Conservation (phyloP, 805 yeast species). For the Yamadazyma scolyti region DNA sequence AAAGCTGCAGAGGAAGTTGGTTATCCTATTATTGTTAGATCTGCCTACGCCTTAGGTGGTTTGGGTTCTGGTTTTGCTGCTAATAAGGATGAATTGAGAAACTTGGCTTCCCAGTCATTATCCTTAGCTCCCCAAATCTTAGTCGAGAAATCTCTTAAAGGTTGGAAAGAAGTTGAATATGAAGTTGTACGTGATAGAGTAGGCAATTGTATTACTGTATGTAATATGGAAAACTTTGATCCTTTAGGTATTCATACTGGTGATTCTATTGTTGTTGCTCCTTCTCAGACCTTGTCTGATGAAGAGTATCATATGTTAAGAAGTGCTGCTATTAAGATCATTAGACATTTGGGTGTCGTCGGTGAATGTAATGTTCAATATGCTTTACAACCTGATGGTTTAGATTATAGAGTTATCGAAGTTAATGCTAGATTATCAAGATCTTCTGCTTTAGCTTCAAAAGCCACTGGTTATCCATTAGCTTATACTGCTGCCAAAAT, state of each 20-base stretch:
- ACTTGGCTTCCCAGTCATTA: slow-evolving; percentile 85
- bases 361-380: slow-evolving; percentile 99
- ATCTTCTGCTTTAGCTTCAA: slow-evolving; percentile 98
- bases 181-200: slow-evolving; percentile 97
- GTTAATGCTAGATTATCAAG: slow-evolving; percentile 97
- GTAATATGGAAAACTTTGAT: slow-evolving; percentile 99
- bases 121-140: slow-evolving; percentile 92
- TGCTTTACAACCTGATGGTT: slow-evolving; percentile 93
- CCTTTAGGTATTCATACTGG: slow-evolving; percentile 99
- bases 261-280: slow-evolving; percentile 98
- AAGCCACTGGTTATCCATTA: slow-evolving; percentile 97
- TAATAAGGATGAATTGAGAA: slow-evolving; percentile 76
- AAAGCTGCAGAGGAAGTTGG: slow-evolving; percentile 83
- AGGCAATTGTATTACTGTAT: slow-evolving; percentile 97
- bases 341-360: slow-evolving; percentile 96
- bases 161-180: slow-evolving; percentile 98
- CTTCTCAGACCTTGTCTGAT: slow-evolving; percentile 94
- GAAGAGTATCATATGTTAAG: slow-evolving; percentile 97
- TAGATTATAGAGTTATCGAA: slow-evolving; percentile 95
- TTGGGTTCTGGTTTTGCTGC: slow-evolving; percentile 97
- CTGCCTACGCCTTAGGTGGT: slow-evolving; percentile 97
- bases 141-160: slow-evolving; percentile 95
- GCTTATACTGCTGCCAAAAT: slow-evolving; percentile 98
- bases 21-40: slow-evolving; percentile 94
- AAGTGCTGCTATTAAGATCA: slow-evolving; percentile 95